Evolutionary conservation across 371 early-diverging fungal species (phyloP), one percentile per base, ranked within the genome.

Genomic region (Amoeboaphelidium protococcarum): DNA sequence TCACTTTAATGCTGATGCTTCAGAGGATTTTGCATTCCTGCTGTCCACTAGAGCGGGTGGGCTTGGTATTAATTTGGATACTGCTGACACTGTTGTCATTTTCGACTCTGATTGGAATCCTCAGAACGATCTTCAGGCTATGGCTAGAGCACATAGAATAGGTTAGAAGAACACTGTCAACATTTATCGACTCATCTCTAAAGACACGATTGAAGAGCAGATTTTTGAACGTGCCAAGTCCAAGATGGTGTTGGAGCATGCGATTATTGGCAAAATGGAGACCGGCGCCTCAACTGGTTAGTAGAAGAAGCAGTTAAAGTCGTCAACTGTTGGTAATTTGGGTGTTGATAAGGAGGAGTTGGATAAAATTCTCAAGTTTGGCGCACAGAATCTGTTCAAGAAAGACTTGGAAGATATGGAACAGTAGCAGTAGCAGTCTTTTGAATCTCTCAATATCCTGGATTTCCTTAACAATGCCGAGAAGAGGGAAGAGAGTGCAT

Each of bases 61-160:
- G 13, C 73, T 99, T 52, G 99, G 99, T 27, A 82, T 98, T 56
- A 98, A 98, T 56, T 62, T 99, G 40, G 87, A 82, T 25, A 89
- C 92, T 0, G 99, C 99, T 0, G 97, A 98, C 57, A 94, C 91
- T 0, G 98, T 99, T 2, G 87, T 98, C 48, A 82, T 99, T 47
- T 98, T 91, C 65, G 99, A 99, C 57, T 86, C 88, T 25, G 99
- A 99, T 58, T 99, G 98, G 85, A 99, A 99, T 59, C 99, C 99
- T 2, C 98, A 97, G 59, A 96, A 90, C 56, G 98, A 99, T 58
- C 60, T 97, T 45, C 98, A 97, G 64, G 99, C 98, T 31, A 97
- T 98, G 92, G 97, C 98, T 2, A 78, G 99, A 44, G 96, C 94
- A 1, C 98, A 99, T 65, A 78, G 99, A 55, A 82, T 90, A 53